These are phyloP conservation scores for Aristolochia fimbriata DNA, from an alignment of 164 flowering plant genomes.

Conservation along the genomic window DNA sequence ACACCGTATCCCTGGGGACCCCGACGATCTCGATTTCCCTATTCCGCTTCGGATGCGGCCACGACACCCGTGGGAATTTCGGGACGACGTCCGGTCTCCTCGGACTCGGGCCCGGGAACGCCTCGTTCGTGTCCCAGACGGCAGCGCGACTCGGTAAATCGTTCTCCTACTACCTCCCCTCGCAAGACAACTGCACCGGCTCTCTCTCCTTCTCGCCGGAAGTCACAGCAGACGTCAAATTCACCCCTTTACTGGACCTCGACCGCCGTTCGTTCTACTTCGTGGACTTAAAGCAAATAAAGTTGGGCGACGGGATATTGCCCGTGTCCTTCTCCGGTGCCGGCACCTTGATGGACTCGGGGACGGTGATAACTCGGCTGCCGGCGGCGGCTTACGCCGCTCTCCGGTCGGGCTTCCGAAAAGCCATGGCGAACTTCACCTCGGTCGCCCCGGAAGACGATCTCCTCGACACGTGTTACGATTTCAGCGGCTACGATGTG, in stretches of 20 bases:
- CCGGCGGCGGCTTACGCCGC: neutral
- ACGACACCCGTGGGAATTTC: neutral
- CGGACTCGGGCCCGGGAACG: slow-evolving; percentile 2
- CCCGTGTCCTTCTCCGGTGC: neutral
- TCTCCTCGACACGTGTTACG: slow-evolving; percentile 15
- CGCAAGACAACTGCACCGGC: neutral
- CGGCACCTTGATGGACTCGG: neutral
- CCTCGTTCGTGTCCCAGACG: neutral
- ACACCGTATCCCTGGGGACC: neutral
- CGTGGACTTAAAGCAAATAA: slow-evolving; percentile 15
- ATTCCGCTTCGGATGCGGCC: slow-evolving; percentile 7
- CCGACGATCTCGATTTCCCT: neutral
- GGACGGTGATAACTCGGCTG: slow-evolving; percentile 3
- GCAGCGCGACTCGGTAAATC: neutral
- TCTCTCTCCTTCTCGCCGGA: neutral
- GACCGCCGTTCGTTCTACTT: slow-evolving; percentile 15
- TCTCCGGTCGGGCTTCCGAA: neutral
- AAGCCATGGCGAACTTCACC: neutral
- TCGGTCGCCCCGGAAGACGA: neutral
- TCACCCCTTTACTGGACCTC: slow-evolving; percentile 1
- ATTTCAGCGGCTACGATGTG: neutral
- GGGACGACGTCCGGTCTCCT: neutral
- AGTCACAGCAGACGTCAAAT: slow-evolving; percentile 1
- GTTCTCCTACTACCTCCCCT: slow-evolving; percentile 5
- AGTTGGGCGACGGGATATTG: slow-evolving; percentile 15